Percentiles rank a stretch among this genome's conserved stretches.
These are phyloP conservation scores for Pisolithus marmoratus DNA, from an alignment of 768 basidiomycete species.

Conservation along the genomic window DNA sequence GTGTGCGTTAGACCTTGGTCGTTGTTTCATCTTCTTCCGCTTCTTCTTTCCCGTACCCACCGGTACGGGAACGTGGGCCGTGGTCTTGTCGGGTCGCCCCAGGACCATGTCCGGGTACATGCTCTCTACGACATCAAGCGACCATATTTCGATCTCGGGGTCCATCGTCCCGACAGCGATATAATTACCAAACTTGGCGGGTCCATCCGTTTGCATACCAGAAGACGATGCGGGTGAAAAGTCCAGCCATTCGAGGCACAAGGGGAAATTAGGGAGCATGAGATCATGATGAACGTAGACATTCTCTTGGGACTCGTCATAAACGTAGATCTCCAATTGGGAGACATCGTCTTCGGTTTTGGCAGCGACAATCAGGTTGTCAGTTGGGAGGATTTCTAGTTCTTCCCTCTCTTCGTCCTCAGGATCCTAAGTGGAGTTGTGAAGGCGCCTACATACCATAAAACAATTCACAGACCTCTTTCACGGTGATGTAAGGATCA, in stretches of 20 bases:
- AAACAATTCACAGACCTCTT: constrained; percentile 56
- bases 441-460: background rate
- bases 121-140: constrained; percentile 86
- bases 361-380: constrained; percentile 87
- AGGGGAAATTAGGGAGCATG: constrained; percentile 94
- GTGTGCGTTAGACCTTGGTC: constrained; percentile 53
- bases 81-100: constrained; percentile 80
- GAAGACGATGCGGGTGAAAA: constrained; percentile 66
- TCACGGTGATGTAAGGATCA: constrained; percentile 94
- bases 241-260: constrained; percentile 99
- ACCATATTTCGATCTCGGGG: constrained; percentile 99
- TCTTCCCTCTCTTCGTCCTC: constrained; percentile 84
- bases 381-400: constrained; percentile 81
- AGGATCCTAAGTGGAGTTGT: constrained; percentile 44
- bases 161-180: constrained; percentile 97
- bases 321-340: constrained; percentile 92
- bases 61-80: constrained; percentile 70
- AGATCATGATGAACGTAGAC: constrained; percentile 96
- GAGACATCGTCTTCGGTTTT: constrained; percentile 97
- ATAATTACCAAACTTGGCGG: constrained; percentile 65
- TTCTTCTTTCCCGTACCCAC: constrained; percentile 97
- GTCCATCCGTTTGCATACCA: constrained; percentile 25
- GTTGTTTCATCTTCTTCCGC: constrained; percentile 76
- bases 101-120: constrained; percentile 92
- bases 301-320: constrained; percentile 87